These are phyloP conservation scores for Coemansia sp. DNA, from an alignment of 192 early-diverging fungal species.

Conservation along the genomic window DNA sequence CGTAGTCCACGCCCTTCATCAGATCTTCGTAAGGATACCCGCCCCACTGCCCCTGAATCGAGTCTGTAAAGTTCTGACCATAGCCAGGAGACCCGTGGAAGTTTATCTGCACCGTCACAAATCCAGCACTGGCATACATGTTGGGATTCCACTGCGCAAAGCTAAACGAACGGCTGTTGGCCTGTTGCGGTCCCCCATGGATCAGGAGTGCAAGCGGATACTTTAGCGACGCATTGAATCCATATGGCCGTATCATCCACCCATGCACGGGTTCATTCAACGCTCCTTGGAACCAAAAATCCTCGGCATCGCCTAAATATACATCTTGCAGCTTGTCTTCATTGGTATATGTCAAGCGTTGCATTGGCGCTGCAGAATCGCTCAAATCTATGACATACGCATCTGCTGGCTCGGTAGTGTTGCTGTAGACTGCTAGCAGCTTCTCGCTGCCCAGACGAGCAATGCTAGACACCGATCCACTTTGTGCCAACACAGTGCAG, in stretches of 20 bases:
- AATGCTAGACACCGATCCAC: constrained; percentile 21
- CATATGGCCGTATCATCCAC: constrained; percentile 63
- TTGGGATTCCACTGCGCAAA: constrained; percentile 70
- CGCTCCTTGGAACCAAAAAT: constrained; percentile 70
- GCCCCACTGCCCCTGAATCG: constrained; percentile 74
- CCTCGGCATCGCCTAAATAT: constrained; percentile 56
- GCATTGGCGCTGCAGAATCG: constrained; percentile 4
- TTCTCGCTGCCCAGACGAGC: constrained; percentile 14
- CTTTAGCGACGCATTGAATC: constrained; percentile 54
- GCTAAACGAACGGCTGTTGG: constrained; percentile 59
- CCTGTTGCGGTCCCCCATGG: constrained; percentile 80
- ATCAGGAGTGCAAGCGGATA: constrained; percentile 78
- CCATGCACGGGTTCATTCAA: constrained; percentile 49
- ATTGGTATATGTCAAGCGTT: constrained; percentile 52
- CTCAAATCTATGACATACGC: constrained; percentile 34
- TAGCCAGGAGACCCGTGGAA: constrained; percentile 79
- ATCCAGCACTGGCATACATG: constrained; percentile 72
- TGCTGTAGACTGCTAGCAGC: constrained; percentile 50
- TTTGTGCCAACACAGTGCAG: constrained; percentile 29
- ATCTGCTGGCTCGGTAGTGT: constrained; percentile 39
- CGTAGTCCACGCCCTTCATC: constrained; percentile 67
- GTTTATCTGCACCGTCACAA: constrained; percentile 67
- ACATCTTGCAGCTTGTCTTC: constrained; percentile 34
- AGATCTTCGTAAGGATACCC: constrained; percentile 71
- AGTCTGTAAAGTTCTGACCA: constrained; percentile 72